A percentile compares a stretch with the other conserved stretches of the same genome.
These are phyloP conservation scores for Adansonia madagascariensis DNA, from an alignment of 441 rosid species.

Conservation along the genomic window DNA sequence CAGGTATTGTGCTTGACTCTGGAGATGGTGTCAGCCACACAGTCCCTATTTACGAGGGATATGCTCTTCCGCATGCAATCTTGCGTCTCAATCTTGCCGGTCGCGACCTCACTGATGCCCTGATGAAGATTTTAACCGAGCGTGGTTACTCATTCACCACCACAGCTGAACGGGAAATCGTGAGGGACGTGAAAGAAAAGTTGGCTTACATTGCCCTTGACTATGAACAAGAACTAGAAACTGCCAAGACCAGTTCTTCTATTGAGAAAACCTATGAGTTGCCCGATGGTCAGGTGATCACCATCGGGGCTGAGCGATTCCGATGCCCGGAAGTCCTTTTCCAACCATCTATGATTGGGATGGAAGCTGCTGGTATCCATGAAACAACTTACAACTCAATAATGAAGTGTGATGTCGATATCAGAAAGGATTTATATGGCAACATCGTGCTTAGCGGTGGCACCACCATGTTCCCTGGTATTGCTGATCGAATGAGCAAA, in stretches of 20 bases:
- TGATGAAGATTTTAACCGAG: constrained; percentile 74
- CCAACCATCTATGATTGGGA: constrained; percentile 79
- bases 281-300: constrained; percentile 79
- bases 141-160: constrained; percentile 85
- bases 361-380: constrained; percentile 77
- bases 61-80: constrained; percentile 79
- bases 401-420: constrained; percentile 79
- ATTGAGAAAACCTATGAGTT: constrained; percentile 77
- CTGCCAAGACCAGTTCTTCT: constrained; percentile 62
- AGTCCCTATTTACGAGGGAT: constrained; percentile 81
- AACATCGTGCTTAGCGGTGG: constrained; percentile 84
- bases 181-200: constrained; percentile 82
- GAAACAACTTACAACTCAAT: constrained; percentile 82
- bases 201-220: constrained; percentile 73
- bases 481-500: constrained; percentile 81
- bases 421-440: constrained; percentile 75
- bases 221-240: constrained; percentile 75
- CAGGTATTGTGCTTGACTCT: constrained; percentile 77
- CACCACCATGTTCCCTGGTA: constrained; percentile 71
- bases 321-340: constrained; percentile 79
- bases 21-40: constrained; percentile 92
- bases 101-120: constrained; percentile 70
- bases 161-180: constrained; percentile 78
- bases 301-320: constrained; percentile 75
- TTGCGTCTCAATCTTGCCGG: constrained; percentile 79